A percentile compares a stretch with the other conserved stretches of the same genome.
Evolutionary conservation across 768 basidiomycete species (phyloP).

Genomic region (Lentinula sp.): DNA sequence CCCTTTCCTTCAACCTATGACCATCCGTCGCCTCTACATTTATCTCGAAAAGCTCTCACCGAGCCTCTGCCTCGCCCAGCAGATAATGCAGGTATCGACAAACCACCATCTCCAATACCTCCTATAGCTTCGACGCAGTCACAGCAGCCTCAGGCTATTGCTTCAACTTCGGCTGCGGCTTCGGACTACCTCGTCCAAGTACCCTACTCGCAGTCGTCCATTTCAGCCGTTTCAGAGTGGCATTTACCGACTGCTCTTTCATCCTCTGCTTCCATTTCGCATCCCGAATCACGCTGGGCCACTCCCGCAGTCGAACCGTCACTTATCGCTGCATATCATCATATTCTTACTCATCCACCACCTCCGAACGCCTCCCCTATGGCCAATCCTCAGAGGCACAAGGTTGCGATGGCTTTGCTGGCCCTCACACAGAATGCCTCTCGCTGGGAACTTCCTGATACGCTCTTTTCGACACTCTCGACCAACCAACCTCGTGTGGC

Average conservation of each 20-base stretch:
- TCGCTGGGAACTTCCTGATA: constrained; percentile 66
- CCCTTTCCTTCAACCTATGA: constrained; percentile 49
- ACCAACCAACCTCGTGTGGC: constrained; percentile 60
- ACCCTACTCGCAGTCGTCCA: constrained; percentile 68
- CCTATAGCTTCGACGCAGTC: constrained; percentile 12
- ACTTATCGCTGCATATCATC: constrained; percentile 66
- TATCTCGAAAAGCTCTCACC: constrained; percentile 31
- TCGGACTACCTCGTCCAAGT: constrained; percentile 70
- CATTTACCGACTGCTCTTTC: constrained; percentile 50
- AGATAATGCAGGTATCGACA: constrained; percentile 28
- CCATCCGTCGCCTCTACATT: constrained; percentile 21
- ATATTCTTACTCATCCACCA: constrained; percentile 69
- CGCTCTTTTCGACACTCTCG: constrained; percentile 51
- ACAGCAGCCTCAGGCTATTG: constrained; percentile 24
- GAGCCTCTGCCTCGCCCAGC: constrained; percentile 23
- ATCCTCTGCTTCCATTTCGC: constrained; percentile 8
- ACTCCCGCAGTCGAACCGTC: constrained; percentile 59
- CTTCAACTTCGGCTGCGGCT: constrained; percentile 40
- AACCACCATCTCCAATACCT: constrained; percentile 32
- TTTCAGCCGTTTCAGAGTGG: constrained; percentile 60
- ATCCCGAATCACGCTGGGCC: constrained; percentile 25
- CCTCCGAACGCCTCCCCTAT: constrained; percentile 28
- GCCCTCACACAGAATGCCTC: constrained; percentile 47
- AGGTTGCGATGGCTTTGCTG: constrained; percentile 69
- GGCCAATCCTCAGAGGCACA: constrained; percentile 61